Conservation (phyloP, 2,329 filamentous ascomycete species). For the Diaporthe humulicola region DNA sequence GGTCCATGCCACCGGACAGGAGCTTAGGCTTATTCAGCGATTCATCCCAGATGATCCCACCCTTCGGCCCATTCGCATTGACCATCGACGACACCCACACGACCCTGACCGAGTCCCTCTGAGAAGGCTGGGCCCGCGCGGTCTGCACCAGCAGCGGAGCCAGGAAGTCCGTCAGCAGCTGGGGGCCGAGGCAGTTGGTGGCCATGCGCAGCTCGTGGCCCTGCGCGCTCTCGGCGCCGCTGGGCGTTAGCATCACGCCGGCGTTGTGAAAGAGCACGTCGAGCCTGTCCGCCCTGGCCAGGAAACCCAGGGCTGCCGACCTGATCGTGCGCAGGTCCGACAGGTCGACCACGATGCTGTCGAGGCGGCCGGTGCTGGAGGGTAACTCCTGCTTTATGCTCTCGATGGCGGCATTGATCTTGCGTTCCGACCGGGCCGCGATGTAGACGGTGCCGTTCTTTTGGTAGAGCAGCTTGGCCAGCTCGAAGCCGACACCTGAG, state of each 20-base stretch:
- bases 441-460: conserved; percentile 63
- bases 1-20: conserved; percentile 16
- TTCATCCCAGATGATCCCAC: conserved; percentile 27
- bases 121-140: background rate
- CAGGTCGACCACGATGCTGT: conserved; percentile 15
- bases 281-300: background rate
- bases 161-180: conserved; percentile 15
- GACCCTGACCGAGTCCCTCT: background rate
- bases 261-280: conserved; percentile 31
- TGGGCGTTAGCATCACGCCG: conserved; percentile 17
- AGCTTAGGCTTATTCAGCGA: background rate
- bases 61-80: background rate
- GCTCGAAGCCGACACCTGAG: conserved; percentile 56
- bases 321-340: conserved; percentile 13
- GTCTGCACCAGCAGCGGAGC: conserved; percentile 18
- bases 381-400: conserved; percentile 10
- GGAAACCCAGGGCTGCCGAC: background rate
- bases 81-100: conserved; percentile 30
- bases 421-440: conserved; percentile 52
- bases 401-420: conserved; percentile 15
- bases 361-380: conserved; percentile 4
- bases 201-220: conserved; percentile 27
- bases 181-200: conserved; percentile 30
- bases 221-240: background rate
- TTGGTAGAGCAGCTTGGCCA: conserved; percentile 61